Evolutionary conservation across 2,329 filamentous ascomycete genomes (phyloP), one percentile per base, ranked within the genome.

Genomic region (Dothistroma pini): DNA sequence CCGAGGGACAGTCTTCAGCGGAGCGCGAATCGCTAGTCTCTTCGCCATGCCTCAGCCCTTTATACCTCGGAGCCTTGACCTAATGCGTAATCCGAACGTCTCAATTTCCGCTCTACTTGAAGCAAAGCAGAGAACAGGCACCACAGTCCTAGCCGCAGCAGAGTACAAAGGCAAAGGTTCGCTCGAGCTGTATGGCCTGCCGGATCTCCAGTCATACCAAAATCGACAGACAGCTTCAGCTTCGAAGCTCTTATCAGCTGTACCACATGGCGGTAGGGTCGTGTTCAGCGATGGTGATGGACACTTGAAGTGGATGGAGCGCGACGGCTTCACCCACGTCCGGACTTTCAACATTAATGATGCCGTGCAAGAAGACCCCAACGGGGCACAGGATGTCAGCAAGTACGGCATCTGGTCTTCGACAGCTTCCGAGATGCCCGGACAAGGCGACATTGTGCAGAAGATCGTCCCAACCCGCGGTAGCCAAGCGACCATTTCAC

Each of bases 121-220:
- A 19, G 80, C 81, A n/a, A 88, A 88, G 67, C 75, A 70, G n/a
- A 73, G 74, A 0, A 69, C 76, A 0, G 82, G 87, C 0, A 81
- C 87, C 51, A 92, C 89, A 0, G 76, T 97, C 29, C 84, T 96
- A 56, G 90, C 91, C 2, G 90, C 89, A 44, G 93, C 93, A 5
- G 90, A 93, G 72, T 97, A 97, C 78, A 96, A 95, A 68, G 91
- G 89, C 34, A 93, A 95, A 74, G 93, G 93, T 0, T 93, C 89
- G 0, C 79, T 97, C 1, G 93, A 97, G 71, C 78, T 96, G n/a
- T 96, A 96, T 74, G 86, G 86, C 14, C 76, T 91, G 0, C 63
- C 69, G 9, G 55, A 60, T 12, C 75, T 14, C 55, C 72, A 58
- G 25, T 54, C 56, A 22, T 85, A 87, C 73, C 87, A 88, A 66